phyloP scores from a whole-genome alignment of 352 stramenopile genomes.

The Phytopythium helicoides region DNA sequence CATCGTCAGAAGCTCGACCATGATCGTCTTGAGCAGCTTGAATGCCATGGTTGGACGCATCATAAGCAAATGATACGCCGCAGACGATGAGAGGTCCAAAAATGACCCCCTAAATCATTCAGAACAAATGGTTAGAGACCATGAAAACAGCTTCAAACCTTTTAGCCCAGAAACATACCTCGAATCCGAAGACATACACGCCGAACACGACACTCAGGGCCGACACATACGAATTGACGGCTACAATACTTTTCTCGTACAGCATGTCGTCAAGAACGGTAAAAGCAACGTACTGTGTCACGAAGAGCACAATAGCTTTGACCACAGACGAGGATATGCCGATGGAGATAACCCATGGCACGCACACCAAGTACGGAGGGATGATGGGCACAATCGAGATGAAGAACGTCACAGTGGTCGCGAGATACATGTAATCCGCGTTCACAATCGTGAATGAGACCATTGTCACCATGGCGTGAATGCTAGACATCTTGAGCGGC shows the following conservation, averaged over 20 bases:
- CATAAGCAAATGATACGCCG: constrained; percentile 83
- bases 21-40: constrained; percentile 77
- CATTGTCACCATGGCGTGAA: constrained; percentile 86
- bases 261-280: constrained; percentile 85
- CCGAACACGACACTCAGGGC: constrained; percentile 85
- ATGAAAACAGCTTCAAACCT: neutral
- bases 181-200: constrained; percentile 86
- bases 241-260: constrained; percentile 86
- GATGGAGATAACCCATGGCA: constrained; percentile 82
- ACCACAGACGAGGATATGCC: constrained; percentile 78
- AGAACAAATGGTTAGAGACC: constrained; percentile 1
- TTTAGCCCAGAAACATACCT: constrained; percentile 32
- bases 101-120: constrained; percentile 58
- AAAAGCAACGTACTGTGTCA: constrained; percentile 83
- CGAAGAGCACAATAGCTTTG: constrained; percentile 76
- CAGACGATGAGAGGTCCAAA: constrained; percentile 83
- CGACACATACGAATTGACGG: constrained; percentile 85
- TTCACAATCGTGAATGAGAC: constrained; percentile 86
- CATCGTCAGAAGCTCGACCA: constrained; percentile 34
- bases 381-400: constrained; percentile 89
- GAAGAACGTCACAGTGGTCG: constrained; percentile 84
- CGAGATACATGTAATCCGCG: constrained; percentile 85
- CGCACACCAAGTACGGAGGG: constrained; percentile 79
- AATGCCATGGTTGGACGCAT: constrained; percentile 85
- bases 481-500: constrained; percentile 86